Conservation (phyloP, 805 yeast genomes). For the Teunomyces atbi region DNA sequence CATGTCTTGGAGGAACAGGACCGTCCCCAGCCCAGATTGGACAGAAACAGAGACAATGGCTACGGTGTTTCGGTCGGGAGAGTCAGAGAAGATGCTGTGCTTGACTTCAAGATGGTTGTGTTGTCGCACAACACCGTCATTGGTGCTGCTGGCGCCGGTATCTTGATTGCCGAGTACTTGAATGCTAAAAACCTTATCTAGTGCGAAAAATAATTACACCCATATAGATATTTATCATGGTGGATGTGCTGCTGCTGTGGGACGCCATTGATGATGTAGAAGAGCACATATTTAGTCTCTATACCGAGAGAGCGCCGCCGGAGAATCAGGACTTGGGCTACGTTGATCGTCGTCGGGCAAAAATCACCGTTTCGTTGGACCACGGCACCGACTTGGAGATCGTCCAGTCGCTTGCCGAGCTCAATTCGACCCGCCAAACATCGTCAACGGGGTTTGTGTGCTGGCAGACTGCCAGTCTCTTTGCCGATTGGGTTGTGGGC, state of each 20-base stretch:
- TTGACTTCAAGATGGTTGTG: constrained; percentile 96
- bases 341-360: constrained; percentile 27
- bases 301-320: constrained; percentile 25
- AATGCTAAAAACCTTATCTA: constrained; percentile 73
- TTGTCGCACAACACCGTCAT: constrained; percentile 94
- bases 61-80: constrained; percentile 95
- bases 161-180: constrained; percentile 89
- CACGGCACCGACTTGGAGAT: constrained; percentile 25
- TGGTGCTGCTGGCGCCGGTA: constrained; percentile 99
- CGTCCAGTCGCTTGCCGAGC: constrained; percentile 32
- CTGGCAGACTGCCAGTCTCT: constrained; percentile 52
- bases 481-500: constrained; percentile 54
- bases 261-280: constrained; percentile 23
- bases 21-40: constrained; percentile 97
- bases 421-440: constrained; percentile 29
- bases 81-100: constrained; percentile 86
- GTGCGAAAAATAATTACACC: background rate
- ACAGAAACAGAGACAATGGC: constrained; percentile 92
- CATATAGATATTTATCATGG: background rate
- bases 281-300: constrained; percentile 33
- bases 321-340: constrained; percentile 34
- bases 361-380: constrained; percentile 21
- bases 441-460: constrained; percentile 64
- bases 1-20: constrained; percentile 88
- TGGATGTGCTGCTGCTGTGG: constrained; percentile 8